Conservation (phyloP, 192 early-diverging fungal species). For the Mortierella claussenii region DNA sequence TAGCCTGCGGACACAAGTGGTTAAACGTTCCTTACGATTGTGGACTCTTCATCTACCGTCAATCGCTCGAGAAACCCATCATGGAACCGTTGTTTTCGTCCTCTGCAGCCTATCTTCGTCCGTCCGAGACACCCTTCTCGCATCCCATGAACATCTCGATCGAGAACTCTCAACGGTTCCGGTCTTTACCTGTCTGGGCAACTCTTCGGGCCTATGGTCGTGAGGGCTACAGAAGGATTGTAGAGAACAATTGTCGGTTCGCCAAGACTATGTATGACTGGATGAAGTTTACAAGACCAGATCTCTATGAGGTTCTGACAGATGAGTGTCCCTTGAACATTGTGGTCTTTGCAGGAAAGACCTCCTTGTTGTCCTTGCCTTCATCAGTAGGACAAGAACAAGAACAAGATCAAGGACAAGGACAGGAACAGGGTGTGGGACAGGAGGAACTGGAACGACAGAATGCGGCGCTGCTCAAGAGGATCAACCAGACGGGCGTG, state of each 20-base stretch:
- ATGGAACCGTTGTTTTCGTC: conserved; percentile 40
- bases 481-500: conserved; percentile 57
- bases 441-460: conserved; percentile 7
- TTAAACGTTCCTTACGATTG: conserved; percentile 74
- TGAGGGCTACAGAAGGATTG: conserved; percentile 57
- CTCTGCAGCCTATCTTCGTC: conserved; percentile 53
- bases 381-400: too few species aligned
- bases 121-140: conserved; percentile 18
- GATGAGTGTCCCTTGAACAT: conserved; percentile 48
- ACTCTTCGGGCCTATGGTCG: conserved; percentile 62
- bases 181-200: conserved; percentile 66
- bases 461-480: conserved; percentile 46
- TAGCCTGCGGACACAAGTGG: conserved; percentile 70
- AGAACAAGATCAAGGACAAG: neutral
- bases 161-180: conserved; percentile 70
- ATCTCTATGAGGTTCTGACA: conserved; percentile 26
- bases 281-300: conserved; percentile 46
- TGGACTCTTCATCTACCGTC: conserved; percentile 58
- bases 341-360: conserved; percentile 51
- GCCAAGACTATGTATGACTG: conserved; percentile 57
- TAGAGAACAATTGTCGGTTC: conserved; percentile 61
- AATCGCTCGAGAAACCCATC: conserved; percentile 34
- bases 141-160: conserved; percentile 64
- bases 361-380: too few species aligned
- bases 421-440: conserved; percentile 7